Base-by-base conservation (phyloP, 306 rosid species). In the Mucuna pruriens region DNA sequence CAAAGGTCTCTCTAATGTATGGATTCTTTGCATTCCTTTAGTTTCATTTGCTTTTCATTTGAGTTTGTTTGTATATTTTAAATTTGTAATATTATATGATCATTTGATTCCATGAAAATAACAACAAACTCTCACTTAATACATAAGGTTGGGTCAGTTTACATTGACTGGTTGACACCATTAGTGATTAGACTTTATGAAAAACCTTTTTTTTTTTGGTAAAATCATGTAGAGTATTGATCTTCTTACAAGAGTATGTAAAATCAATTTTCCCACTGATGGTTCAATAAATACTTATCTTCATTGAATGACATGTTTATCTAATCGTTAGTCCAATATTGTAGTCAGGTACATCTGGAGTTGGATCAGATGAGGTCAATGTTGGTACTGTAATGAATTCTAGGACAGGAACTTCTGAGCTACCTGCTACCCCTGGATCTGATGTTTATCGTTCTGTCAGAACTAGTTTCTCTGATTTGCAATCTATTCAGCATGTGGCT, bases 1-100 rank as follows among this genome's bases (percentile, higher is more conserved):
- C 92, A 94, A 86, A 86, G 94, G 93, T 81, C 58, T 92, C 67
- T 81, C 89, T 83, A 88, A 84, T 92, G 98, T 92, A 92, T 85
- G 91, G 65, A 65, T 71, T 69, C 72, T 66, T 25, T 72, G 13
- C 7, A 52, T 61, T 78, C 68, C 51, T 58, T 33, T 17, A 45
- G 68, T 57, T 74, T 65, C 70, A 45, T 80, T 79, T 70, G 12
- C 16, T 17, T 79, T 39, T 61, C 25, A n/a, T 71, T 17, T 45
- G 23, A 20, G 16, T 65, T 84, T 73, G 79, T 79, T n/a, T 38
- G 7, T 25, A 36, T 29, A 63, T 66, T 29, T 49, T 77, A 49
- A 39, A 10, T 55, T 61, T 76, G 57, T 70, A 33, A 9, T 61
- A 55, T 49, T 70, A 40, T 52, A 52, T 33, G 12, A 19, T 40